Evolutionary conservation across 2,329 filamentous ascomycete genomes (phyloP).

Genomic region (Septoria petroselini): DNA sequence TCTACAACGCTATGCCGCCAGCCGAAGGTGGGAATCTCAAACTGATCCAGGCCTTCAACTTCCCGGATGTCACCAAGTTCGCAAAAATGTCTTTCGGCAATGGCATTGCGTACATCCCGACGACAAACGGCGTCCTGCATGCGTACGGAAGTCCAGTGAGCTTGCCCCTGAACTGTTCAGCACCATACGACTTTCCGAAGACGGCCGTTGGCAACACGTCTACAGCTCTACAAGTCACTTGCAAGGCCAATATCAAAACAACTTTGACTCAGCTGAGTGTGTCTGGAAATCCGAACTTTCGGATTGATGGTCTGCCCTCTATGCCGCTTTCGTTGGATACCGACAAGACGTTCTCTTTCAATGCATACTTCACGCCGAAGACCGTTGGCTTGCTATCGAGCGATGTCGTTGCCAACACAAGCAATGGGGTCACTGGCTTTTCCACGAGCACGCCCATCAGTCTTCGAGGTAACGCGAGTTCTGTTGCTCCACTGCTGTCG

Average conservation of each 20-base stretch:
- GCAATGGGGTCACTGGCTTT: conserved; percentile 11
- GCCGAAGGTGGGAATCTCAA: neutral
- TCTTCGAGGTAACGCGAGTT: conserved; percentile 8
- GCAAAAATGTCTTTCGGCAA: conserved; percentile 10
- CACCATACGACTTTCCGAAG: conserved; percentile 8
- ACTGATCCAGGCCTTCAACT: conserved; percentile 11
- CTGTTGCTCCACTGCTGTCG: conserved; percentile 1
- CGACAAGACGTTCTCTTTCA: conserved; percentile 8
- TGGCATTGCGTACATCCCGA: conserved; percentile 9
- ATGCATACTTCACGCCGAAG: conserved; percentile 10
- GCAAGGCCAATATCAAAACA: conserved; percentile 11
- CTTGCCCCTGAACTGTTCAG: conserved; percentile 12
- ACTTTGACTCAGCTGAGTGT: conserved; percentile 3
- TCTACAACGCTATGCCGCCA: conserved; percentile 15
- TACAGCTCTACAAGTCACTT: neutral
- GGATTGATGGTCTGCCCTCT: conserved; percentile 3
- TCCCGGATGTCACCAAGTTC: conserved; percentile 7
- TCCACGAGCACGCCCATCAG: conserved; percentile 12
- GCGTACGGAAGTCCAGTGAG: conserved; percentile 14
- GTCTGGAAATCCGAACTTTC: conserved; percentile 14
- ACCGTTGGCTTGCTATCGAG: conserved; percentile 12
- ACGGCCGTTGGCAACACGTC: conserved; percentile 12
- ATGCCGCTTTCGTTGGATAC: conserved; percentile 3
- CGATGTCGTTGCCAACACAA: conserved; percentile 6
- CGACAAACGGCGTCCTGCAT: conserved; percentile 5